Percentiles rank a stretch among this genome's conserved stretches.
Evolutionary conservation across 768 basidiomycete genomes (phyloP).

Genomic region (Mycena rosella): DNA sequence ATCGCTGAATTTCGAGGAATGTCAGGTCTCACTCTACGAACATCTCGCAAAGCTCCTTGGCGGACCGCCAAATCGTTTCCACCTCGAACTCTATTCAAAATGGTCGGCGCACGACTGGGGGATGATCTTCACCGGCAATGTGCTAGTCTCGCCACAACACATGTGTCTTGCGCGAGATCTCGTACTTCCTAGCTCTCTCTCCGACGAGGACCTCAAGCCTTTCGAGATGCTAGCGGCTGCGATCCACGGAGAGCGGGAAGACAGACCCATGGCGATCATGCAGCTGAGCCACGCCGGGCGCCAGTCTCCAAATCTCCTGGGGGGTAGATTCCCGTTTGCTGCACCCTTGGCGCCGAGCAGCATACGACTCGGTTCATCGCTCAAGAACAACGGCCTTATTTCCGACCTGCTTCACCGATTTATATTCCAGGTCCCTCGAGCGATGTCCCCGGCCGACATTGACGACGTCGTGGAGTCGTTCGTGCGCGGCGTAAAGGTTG

Average conservation of each 20-base stretch:
- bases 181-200: slow-evolving; percentile 62
- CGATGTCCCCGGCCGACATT: slow-evolving; percentile 73
- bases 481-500: slow-evolving; percentile 74
- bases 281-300: slow-evolving; percentile 89
- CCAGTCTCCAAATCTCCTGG: slow-evolving; percentile 81
- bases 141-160: slow-evolving; percentile 75
- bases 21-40: slow-evolving; percentile 92
- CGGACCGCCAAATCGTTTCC: slow-evolving; percentile 77
- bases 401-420: slow-evolving; percentile 57
- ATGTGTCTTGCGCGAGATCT: slow-evolving; percentile 81
- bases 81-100: slow-evolving; percentile 73
- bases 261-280: slow-evolving; percentile 67
- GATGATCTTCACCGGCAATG: slow-evolving; percentile 90
- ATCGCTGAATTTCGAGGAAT: background rate
- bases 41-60: slow-evolving; percentile 75
- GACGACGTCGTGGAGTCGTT: slow-evolving; percentile 72
- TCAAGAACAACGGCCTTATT: slow-evolving; percentile 39
- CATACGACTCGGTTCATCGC: slow-evolving; percentile 57
- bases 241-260: slow-evolving; percentile 57
- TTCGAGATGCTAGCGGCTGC: slow-evolving; percentile 63
- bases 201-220: slow-evolving; percentile 58
- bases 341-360: slow-evolving; percentile 81
- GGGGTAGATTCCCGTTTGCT: slow-evolving; percentile 72
- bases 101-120: slow-evolving; percentile 90
- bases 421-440: slow-evolving; percentile 73